A percentile compares a stretch with the other conserved stretches of the same genome.
Conservation (phyloP, 75 land plant genomes). For the Pinus tabuliformis region DNA sequence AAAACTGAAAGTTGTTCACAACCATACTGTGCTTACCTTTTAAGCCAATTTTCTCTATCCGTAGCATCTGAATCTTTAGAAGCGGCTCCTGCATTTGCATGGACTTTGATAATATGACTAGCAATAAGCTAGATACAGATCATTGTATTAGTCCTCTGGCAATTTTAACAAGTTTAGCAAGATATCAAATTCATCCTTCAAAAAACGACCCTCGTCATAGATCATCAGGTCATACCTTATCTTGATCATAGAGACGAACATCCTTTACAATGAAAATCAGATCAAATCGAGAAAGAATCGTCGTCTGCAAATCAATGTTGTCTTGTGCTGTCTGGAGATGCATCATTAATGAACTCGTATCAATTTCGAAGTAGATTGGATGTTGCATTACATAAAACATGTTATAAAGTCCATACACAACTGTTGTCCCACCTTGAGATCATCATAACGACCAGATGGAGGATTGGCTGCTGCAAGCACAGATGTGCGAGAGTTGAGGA, state of each 20-base stretch:
- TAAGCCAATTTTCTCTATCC: constrained; percentile 93
- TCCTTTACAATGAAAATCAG: constrained; percentile 97
- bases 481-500: constrained; percentile 94
- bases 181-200: background rate
- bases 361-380: background rate
- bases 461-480: constrained; percentile 99
- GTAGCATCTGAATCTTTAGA: constrained; percentile 36
- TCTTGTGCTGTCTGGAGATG: constrained; percentile 91
- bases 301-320: constrained; percentile 97
- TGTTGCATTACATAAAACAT: background rate
- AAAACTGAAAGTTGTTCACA: background rate
- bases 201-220: background rate
- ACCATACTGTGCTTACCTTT: constrained; percentile 48
- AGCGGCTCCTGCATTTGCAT: constrained; percentile 76
- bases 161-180: background rate
- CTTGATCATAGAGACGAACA: constrained; percentile 76
- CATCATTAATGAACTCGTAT: background rate
- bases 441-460: constrained; percentile 99
- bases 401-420: background rate
- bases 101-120: constrained; percentile 89
- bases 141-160: background rate
- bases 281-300: constrained; percentile 98
- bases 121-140: constrained; percentile 70
- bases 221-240: constrained; percentile 60
- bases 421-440: constrained; percentile 68